A percentile compares a stretch with the other conserved stretches of the same genome.
phyloP scores from a whole-genome alignment of 805 yeast genomes.

The Sugiyamaella qingdaonensis region DNA sequence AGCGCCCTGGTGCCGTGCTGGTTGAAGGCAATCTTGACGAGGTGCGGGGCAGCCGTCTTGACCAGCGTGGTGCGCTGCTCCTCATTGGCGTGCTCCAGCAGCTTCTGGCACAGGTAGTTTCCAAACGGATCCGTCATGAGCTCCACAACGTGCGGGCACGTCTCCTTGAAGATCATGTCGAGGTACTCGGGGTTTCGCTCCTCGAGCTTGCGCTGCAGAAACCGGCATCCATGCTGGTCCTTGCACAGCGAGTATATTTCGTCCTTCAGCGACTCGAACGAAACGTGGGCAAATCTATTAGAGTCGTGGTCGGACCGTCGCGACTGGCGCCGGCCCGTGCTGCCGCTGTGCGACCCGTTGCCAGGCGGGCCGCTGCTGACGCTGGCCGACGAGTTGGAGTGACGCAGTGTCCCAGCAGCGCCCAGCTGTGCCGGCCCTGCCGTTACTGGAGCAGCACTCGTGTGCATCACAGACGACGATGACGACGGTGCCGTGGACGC shows the following conservation, averaged over 20 bases:
- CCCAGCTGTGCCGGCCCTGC: not conserved
- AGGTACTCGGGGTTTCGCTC: constrained; percentile 32
- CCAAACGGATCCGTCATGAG: constrained; percentile 91
- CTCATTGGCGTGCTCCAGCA: constrained; percentile 68
- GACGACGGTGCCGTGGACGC: too few species aligned
- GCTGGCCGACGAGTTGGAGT: not conserved
- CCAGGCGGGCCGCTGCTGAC: not conserved
- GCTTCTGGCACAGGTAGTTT: constrained; percentile 88
- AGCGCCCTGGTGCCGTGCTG: constrained; percentile 96
- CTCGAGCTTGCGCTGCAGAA: constrained; percentile 82
- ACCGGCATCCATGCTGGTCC: constrained; percentile 96
- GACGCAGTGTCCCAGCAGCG: not conserved
- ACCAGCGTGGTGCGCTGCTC: constrained; percentile 70
- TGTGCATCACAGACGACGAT: too few species aligned
- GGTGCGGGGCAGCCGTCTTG: constrained; percentile 63
- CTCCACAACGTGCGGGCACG: constrained; percentile 70
- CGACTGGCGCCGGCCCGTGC: not conserved
- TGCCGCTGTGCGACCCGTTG: constrained; percentile 1
- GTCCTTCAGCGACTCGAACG: constrained; percentile 44
- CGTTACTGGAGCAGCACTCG: not conserved
- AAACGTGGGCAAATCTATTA: constrained; percentile 33
- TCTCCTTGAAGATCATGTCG: constrained; percentile 69
- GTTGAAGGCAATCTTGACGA: constrained; percentile 78
- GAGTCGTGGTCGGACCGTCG: constrained; percentile 6
- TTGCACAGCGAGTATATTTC: constrained; percentile 80